Conservation (phyloP, 768 basidiomycete species). For the Lactarius psammicola region DNA sequence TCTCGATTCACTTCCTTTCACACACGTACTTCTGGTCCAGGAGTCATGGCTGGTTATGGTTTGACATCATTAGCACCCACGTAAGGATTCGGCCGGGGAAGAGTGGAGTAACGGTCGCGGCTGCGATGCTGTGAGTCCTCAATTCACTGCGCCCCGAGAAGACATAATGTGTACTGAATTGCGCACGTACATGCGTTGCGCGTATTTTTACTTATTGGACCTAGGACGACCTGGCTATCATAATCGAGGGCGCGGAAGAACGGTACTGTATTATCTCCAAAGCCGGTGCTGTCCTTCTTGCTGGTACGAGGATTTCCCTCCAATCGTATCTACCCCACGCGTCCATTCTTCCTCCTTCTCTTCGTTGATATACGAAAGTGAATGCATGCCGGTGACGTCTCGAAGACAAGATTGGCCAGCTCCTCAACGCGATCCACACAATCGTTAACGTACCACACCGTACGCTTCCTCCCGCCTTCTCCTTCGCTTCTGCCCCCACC, state of each 20-base stretch:
- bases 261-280: constrained; percentile 72
- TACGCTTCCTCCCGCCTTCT: constrained; percentile 35
- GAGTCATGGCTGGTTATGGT: too few species aligned
- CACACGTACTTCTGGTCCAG: too few species aligned
- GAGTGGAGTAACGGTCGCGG: constrained; percentile 36
- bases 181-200: constrained; percentile 29
- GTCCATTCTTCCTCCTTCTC: constrained; percentile 1
- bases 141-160: neutral
- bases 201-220: constrained; percentile 23
- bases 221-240: constrained; percentile 29
- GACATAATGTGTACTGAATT: too few species aligned
- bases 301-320: constrained; percentile 43
- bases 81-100: too few species aligned
- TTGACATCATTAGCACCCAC: too few species aligned
- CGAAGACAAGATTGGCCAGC: constrained; percentile 70
- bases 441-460: constrained; percentile 72
- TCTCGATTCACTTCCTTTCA: too few species aligned
- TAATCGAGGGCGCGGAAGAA: constrained; percentile 56
- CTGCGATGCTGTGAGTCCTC: constrained; percentile 55
- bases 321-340: neutral
- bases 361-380: constrained; percentile 1
- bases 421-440: constrained; percentile 69
- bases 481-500: neutral
- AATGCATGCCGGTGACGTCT: constrained; percentile 69
- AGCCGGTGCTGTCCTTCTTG: constrained; percentile 67